A percentile compares a stretch with the other conserved stretches of the same genome.
Evolutionary conservation across 2,329 filamentous ascomycete genomes (phyloP).

Genomic region (Pestalotiopsis sp.): DNA sequence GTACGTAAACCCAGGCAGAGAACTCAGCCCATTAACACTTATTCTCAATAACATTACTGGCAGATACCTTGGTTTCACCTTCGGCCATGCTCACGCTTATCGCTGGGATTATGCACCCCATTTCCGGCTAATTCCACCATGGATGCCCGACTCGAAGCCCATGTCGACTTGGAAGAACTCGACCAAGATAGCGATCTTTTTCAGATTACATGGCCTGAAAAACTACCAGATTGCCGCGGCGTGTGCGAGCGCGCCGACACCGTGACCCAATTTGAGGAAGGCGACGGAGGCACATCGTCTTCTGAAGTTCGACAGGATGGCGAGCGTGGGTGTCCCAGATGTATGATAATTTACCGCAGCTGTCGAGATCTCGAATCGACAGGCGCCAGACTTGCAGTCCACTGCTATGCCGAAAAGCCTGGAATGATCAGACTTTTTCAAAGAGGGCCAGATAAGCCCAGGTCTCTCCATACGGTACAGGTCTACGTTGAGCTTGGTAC

Average conservation of each 20-base stretch:
- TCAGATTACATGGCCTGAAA: not conserved
- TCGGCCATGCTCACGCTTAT: not conserved
- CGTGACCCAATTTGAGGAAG: too few relatives aligned
- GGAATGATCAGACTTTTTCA: not conserved
- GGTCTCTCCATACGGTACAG: not conserved
- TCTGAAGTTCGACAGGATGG: not conserved
- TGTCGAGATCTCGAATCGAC: not conserved
- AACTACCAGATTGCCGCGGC: not conserved
- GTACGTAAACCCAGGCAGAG: not conserved
- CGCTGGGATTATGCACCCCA: not conserved
- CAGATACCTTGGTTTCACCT: not conserved
- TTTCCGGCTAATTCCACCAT: not conserved
- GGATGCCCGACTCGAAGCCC: not conserved
- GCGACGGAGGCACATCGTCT: not conserved
- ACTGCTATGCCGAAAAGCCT: not conserved
- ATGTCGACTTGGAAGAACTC: not conserved
- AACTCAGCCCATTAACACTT: not conserved
- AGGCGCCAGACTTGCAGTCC: not conserved
- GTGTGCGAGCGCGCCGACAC: not conserved
- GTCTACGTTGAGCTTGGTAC: not conserved
- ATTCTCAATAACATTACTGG: not conserved
- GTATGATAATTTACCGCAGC: not conserved
- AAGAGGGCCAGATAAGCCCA: not conserved
- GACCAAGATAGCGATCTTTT: not conserved
- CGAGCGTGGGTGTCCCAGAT: not conserved